Evolutionary conservation across 2,329 filamentous ascomycete genomes (phyloP).

Genomic region (Boeremia exigua): DNA sequence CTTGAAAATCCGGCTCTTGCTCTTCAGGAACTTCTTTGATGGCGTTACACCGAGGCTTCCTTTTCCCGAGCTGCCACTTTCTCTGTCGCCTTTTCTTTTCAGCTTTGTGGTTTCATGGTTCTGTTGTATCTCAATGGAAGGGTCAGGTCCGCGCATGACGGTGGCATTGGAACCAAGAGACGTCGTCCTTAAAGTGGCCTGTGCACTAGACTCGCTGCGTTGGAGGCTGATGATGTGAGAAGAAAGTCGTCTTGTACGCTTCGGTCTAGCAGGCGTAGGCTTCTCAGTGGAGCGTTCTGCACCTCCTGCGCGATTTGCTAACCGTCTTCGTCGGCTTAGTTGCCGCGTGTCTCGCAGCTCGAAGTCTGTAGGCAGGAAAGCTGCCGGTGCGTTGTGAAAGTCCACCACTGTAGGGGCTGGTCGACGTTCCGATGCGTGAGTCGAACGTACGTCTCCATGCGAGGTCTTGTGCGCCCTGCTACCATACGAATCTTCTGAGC

Average conservation of each 20-base stretch:
- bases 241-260: slow-evolving; percentile 40
- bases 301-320: slow-evolving; percentile 34
- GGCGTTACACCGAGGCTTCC: slow-evolving; percentile 16
- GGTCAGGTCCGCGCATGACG: slow-evolving; percentile 19
- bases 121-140: slow-evolving; percentile 10
- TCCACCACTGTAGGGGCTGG: slow-evolving; percentile 48
- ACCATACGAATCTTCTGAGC: slow-evolving; percentile 44
- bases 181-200: slow-evolving; percentile 20
- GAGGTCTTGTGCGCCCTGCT: slow-evolving; percentile 35
- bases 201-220: slow-evolving; percentile 31
- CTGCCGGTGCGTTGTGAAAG: slow-evolving; percentile 56
- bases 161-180: slow-evolving; percentile 33
- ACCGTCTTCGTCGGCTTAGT: slow-evolving; percentile 33
- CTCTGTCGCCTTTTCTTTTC: slow-evolving; percentile 22
- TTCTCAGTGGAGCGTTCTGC: slow-evolving; percentile 34
- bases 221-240: slow-evolving; percentile 40
- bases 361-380: slow-evolving; percentile 57
- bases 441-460: slow-evolving; percentile 33
- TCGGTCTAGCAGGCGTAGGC: slow-evolving; percentile 27
- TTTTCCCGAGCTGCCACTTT: slow-evolving; percentile 11
- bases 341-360: slow-evolving; percentile 45
- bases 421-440: slow-evolving; percentile 33
- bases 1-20: slow-evolving; percentile 46
- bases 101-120: slow-evolving; percentile 24
- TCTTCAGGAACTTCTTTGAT: slow-evolving; percentile 41